Conservation (phyloP, 805 yeast species). For the Metschnikowia continentalis region DNA sequence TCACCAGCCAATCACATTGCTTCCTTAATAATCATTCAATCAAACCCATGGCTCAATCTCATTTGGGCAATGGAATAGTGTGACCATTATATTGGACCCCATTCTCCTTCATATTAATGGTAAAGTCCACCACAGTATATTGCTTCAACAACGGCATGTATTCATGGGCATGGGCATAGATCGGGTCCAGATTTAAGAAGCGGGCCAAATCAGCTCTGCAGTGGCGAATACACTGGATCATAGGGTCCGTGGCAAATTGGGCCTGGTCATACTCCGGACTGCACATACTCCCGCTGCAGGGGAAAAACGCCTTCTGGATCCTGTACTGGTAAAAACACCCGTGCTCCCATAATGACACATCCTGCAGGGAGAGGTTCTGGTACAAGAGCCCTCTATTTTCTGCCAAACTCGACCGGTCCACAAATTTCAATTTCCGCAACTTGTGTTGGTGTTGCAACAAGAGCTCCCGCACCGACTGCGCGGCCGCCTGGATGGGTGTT, state of each 20-base stretch:
- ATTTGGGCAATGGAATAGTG: not conserved
- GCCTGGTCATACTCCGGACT: conserved; percentile 2
- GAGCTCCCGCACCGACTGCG: conserved; percentile 1
- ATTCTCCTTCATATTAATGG: conserved; percentile 6
- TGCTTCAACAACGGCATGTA: conserved; percentile 5
- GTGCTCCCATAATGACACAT: conserved; percentile 8
- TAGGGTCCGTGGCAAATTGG: conserved; percentile 7
- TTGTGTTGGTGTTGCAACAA: conserved; percentile 6
- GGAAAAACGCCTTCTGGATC: conserved; percentile 5
- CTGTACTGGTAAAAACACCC: conserved; percentile 9
- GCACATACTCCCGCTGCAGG: conserved; percentile 3
- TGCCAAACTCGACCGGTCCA: conserved; percentile 5
- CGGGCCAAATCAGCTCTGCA: not conserved
- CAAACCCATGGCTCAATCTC: no score
- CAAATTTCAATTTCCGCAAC: conserved; percentile 4
- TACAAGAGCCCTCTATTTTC: not conserved
- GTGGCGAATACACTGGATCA: conserved; percentile 2
- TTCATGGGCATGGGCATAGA: conserved; percentile 1
- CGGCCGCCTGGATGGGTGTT: conserved; percentile 5
- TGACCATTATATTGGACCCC: conserved; percentile 8
- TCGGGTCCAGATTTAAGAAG: conserved; percentile 3
- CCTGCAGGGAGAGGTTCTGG: conserved; percentile 3
- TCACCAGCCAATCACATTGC: no score
- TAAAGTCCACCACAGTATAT: conserved; percentile 5
- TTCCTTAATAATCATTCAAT: no score